Percentiles rank a stretch among this genome's conserved stretches.
Evolutionary conservation across 1,284 basidiomycete genomes (phyloP).

Genomic region (Boletellus deceptivus): DNA sequence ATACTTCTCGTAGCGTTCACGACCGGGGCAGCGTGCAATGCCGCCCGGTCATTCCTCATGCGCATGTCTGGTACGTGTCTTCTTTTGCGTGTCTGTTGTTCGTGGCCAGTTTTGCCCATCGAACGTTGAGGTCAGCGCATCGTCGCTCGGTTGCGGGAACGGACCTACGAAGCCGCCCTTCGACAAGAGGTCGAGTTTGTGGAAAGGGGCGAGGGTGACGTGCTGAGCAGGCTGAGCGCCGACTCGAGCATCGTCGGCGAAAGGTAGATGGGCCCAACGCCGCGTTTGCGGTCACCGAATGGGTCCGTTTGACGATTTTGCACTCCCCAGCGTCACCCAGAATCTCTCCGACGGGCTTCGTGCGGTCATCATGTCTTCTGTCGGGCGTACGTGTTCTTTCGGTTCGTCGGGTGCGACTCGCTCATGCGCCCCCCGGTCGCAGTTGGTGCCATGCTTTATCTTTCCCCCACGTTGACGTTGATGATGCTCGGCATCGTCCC

Average conservation of each 20-base stretch:
- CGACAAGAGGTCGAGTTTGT: constrained; percentile 92
- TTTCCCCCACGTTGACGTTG: constrained; percentile 86
- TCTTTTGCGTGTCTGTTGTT: background rate
- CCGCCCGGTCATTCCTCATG: constrained; percentile 87
- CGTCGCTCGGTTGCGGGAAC: constrained; percentile 83
- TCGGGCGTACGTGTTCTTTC: constrained; percentile 64
- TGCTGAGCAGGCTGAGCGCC: constrained; percentile 86
- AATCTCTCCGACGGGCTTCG: constrained; percentile 91
- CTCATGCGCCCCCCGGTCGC: constrained; percentile 10
- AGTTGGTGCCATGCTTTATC: constrained; percentile 96
- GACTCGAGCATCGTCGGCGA: constrained; percentile 96
- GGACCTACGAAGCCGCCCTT: constrained; percentile 79
- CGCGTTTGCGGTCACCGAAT: too few relatives aligned
- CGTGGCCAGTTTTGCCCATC: too few relatives aligned
- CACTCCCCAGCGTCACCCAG: constrained; percentile 66
- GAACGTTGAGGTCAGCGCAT: constrained; percentile 75
- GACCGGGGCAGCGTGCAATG: constrained; percentile 84
- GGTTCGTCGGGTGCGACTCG: background rate
- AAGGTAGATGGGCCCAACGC: constrained; percentile 45
- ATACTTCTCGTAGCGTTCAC: constrained; percentile 81
- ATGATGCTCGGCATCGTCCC: constrained; percentile 95
- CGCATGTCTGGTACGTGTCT: constrained; percentile 63
- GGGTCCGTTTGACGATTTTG: background rate
- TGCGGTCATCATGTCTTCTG: constrained; percentile 84
- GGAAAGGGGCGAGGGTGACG: constrained; percentile 92